Evolutionary conservation across 176 grass and related monocot species (phyloP).

Genomic region (Urochloa ruziziensis): DNA sequence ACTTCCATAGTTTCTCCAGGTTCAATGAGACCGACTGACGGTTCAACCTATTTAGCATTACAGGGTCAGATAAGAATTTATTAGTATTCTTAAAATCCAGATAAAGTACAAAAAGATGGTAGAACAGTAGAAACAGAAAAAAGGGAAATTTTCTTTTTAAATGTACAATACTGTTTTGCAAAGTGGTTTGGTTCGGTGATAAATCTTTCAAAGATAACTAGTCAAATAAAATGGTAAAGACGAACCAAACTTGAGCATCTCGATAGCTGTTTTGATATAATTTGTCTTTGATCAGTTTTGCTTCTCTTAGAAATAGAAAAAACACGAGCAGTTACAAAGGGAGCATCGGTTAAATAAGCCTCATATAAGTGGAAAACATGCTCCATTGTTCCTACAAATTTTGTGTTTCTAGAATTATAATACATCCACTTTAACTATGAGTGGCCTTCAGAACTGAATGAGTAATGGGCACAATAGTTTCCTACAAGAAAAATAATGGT

Average conservation of each 20-base stretch:
- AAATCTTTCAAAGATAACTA: conserved; percentile 17
- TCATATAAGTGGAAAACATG: background rate
- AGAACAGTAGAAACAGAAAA: background rate
- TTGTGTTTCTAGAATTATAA: background rate
- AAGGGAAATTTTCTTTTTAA: background rate
- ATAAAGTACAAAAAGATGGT: background rate
- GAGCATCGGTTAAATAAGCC: background rate
- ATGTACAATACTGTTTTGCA: background rate
- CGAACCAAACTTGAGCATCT: background rate
- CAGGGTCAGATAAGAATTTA: background rate
- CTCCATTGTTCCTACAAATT: background rate
- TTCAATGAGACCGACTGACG: conserved; percentile 68
- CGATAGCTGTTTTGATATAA: background rate
- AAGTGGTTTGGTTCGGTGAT: background rate
- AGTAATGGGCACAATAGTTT: background rate
- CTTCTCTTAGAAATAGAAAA: conserved; percentile 8
- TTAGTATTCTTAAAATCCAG: background rate
- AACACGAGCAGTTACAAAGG: background rate
- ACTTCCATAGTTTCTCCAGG: conserved; percentile 70
- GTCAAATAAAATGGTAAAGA: background rate
- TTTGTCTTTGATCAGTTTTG: conserved; percentile 4
- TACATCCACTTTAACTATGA: background rate
- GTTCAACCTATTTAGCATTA: conserved; percentile 55
- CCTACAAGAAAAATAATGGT: conserved; percentile 16
- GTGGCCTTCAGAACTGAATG: background rate